Evolutionary conservation across 1,284 basidiomycete species (phyloP).

Genomic region (Heterobasidion irregulare): DNA sequence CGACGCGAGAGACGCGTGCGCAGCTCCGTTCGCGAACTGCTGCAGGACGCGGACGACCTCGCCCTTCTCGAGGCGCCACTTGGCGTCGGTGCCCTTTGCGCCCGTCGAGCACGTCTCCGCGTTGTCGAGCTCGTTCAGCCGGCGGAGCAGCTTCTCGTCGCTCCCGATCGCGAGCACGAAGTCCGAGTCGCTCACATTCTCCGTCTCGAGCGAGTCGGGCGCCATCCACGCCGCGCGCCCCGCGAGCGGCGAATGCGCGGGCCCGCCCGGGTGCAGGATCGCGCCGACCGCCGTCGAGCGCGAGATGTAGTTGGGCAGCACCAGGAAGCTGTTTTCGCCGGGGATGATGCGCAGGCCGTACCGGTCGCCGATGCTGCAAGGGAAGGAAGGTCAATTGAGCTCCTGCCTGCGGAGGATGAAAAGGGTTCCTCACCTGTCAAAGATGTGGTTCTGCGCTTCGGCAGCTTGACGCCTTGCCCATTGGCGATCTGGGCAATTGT

Average conservation of each 20-base stretch:
- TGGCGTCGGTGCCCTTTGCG: conserved; percentile 64
- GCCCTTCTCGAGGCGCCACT: conserved; percentile 39
- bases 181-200: conserved; percentile 35
- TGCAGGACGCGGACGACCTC: conserved; percentile 8
- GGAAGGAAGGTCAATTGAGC: neutral
- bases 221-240: conserved; percentile 30
- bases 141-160: conserved; percentile 67
- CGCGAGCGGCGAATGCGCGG: conserved; percentile 40
- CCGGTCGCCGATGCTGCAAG: conserved; percentile 60
- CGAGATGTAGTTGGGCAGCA: conserved; percentile 79
- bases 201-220: conserved; percentile 20
- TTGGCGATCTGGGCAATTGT: conserved; percentile 47
- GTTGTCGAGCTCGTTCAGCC: conserved; percentile 64
- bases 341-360: conserved; percentile 78
- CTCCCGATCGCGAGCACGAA: conserved; percentile 62
- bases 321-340: conserved; percentile 70
- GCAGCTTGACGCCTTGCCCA: conserved; percentile 84
- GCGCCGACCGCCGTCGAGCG: conserved; percentile 74
- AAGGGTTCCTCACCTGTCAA: conserved; percentile 46
- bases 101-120: conserved; percentile 67
- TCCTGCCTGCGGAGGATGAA: neutral
- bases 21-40: conserved; percentile 5
- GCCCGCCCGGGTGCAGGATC: conserved; percentile 62
- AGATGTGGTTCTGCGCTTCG: conserved; percentile 88
- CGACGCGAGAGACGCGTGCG: neutral